Conservation (phyloP, 192 early-diverging fungal genomes). For the Entrophospora sp. region DNA sequence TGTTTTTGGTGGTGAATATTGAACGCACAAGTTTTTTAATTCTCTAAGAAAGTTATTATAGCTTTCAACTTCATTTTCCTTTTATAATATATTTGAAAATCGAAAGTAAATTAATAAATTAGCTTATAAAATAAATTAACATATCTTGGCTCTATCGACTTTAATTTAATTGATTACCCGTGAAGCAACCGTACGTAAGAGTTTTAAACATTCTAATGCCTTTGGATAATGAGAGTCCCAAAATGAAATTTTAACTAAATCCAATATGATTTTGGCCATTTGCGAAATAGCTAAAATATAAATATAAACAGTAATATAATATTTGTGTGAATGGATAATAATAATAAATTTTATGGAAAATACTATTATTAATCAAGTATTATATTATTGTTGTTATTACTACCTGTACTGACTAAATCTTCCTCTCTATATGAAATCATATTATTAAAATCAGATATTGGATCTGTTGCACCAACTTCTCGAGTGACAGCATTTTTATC, state of each 20-base stretch:
- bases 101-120: not conserved
- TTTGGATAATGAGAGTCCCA: conserved; percentile 48
- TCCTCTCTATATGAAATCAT: conserved; percentile 44
- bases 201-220: conserved; percentile 44
- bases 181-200: conserved; percentile 31
- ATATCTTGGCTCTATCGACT: no score
- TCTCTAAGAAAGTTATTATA: conserved; percentile 49
- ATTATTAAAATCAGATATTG: conserved; percentile 51
- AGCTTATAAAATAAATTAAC: not conserved
- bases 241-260: conserved; percentile 45
- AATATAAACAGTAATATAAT: not conserved
- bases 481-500: conserved; percentile 25
- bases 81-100: not conserved
- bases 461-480: conserved; percentile 45
- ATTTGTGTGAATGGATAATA: no score
- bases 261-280: conserved; percentile 41
- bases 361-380: not conserved
- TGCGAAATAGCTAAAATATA: conserved; percentile 31
- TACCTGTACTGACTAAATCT: conserved; percentile 40
- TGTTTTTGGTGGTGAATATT: conserved; percentile 24
- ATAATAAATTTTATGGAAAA: conserved; percentile 3
- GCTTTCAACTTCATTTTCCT: conserved; percentile 27
- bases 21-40: conserved; percentile 29
- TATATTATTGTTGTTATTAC: not conserved
- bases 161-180: not conserved